phyloP scores from a whole-genome alignment of 2,329 filamentous ascomycete species.

The Fusarium drepaniforme region DNA sequence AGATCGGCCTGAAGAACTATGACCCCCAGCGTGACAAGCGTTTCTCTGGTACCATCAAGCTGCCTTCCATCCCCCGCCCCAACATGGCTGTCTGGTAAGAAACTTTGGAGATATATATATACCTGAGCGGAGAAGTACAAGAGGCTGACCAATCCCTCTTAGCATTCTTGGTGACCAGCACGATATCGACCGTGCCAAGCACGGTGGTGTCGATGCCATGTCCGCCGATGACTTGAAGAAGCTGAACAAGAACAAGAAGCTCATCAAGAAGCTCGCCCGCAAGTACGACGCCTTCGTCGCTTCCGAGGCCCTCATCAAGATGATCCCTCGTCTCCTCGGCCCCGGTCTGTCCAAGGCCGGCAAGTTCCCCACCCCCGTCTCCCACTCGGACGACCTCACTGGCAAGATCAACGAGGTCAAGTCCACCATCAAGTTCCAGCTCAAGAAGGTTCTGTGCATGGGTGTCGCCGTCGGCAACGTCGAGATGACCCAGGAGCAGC shows the following conservation, averaged over 20 bases:
- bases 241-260: conserved; percentile 99
- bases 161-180: conserved; percentile 81
- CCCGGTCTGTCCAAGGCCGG: conserved; percentile 99
- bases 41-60: conserved; percentile 99
- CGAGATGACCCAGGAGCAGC: conserved; percentile 94
- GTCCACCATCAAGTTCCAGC: conserved; percentile 99
- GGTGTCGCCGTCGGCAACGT: conserved; percentile 99
- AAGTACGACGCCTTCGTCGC: conserved; percentile 99
- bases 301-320: conserved; percentile 98
- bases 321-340: conserved; percentile 99
- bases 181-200: conserved; percentile 99
- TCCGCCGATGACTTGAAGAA: conserved; percentile 99
- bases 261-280: conserved; percentile 99
- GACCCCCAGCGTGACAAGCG: conserved; percentile 99
- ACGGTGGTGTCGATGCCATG: conserved; percentile 98
- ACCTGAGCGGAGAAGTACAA: neutral
- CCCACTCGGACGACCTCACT: conserved; percentile 92
- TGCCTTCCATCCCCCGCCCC: conserved; percentile 91
- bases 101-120: neutral
- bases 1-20: conserved; percentile 98
- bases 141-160: conserved; percentile 27
- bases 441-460: conserved; percentile 99
- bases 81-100: conserved; percentile 83
- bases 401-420: conserved; percentile 99
- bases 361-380: conserved; percentile 99